Evolutionary conservation across 129 eudicot genomes (phyloP).

Genomic region (Centella asiatica): DNA sequence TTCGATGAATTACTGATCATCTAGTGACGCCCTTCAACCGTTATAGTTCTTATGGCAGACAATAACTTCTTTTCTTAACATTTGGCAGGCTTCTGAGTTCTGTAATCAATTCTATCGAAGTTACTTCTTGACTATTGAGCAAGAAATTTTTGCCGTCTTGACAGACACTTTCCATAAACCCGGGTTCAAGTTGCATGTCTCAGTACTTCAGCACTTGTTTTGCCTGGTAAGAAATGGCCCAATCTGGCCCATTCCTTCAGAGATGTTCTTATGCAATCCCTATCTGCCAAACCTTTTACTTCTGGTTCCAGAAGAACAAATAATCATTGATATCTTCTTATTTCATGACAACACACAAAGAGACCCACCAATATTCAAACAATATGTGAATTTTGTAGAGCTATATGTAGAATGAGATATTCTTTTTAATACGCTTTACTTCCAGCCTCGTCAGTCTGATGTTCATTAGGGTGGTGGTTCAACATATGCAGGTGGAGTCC

Average conservation of each 20-base stretch:
- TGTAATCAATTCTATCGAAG: slow-evolving; percentile 82
- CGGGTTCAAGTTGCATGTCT: slow-evolving; percentile 90
- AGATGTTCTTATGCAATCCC: too few relatives aligned
- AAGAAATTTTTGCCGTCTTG: slow-evolving; percentile 95
- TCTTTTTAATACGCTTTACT: background rate
- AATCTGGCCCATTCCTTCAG: too few relatives aligned
- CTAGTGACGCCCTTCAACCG: too few relatives aligned
- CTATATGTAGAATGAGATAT: too few relatives aligned
- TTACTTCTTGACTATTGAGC: slow-evolving; percentile 80
- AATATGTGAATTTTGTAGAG: too few relatives aligned
- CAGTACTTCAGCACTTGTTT: slow-evolving; percentile 83
- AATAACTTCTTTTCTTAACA: background rate
- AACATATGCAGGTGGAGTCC: slow-evolving; percentile 57
- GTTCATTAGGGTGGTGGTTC: background rate
- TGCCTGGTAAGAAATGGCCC: slow-evolving; percentile 80
- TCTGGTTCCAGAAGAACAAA: too few relatives aligned
- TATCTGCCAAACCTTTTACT: too few relatives aligned
- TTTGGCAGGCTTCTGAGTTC: slow-evolving; percentile 75
- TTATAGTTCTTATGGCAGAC: background rate
- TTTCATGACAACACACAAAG: too few relatives aligned
- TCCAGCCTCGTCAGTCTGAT: background rate
- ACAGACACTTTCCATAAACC: slow-evolving; percentile 99
- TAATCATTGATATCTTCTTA: too few relatives aligned
- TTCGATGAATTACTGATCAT: background rate
- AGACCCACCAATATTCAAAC: too few relatives aligned